Percentiles rank a stretch among this genome's conserved stretches.
Conservation (phyloP, 768 basidiomycete genomes). For the Lactarius vividus region DNA sequence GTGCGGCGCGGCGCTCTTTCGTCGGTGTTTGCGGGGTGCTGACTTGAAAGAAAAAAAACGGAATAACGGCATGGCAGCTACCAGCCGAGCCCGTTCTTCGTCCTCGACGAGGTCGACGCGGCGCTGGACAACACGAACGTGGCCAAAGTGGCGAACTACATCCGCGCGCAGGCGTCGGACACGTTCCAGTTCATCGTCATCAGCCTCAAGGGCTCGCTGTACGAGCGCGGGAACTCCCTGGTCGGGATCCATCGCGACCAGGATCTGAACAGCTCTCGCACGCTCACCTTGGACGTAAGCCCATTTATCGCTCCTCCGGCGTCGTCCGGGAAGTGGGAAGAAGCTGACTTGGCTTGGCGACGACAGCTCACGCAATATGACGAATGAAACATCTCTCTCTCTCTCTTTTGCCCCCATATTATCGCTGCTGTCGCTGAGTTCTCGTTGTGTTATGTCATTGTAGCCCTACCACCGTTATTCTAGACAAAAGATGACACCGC, state of each 20-base stretch:
- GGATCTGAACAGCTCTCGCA: conserved; percentile 87
- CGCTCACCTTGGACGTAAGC: conserved; percentile 86
- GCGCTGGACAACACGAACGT: conserved; percentile 99
- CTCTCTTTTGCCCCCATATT: not conserved
- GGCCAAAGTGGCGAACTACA: conserved; percentile 92
- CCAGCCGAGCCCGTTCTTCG: conserved; percentile 96
- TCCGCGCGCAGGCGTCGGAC: conserved; percentile 77
- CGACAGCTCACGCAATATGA: conserved; percentile 60
- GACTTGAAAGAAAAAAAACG: too few species aligned
- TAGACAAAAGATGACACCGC: not conserved
- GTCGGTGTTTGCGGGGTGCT: not conserved
- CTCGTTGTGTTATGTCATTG: not conserved
- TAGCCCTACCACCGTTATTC: conserved; percentile 4
- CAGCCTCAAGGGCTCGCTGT: conserved; percentile 90
- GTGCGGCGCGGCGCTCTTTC: conserved; percentile 37
- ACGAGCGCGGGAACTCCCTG: conserved; percentile 84
- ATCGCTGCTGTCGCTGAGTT: conserved; percentile 1
- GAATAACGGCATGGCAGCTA: conserved; percentile 56
- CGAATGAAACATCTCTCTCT: conserved; percentile 39
- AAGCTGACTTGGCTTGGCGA: conserved; percentile 11
- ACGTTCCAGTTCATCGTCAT: conserved; percentile 96
- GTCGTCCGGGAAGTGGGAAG: not conserved
- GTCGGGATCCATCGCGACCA: conserved; percentile 96
- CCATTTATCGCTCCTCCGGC: not conserved
- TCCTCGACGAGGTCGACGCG: conserved; percentile 97